These are phyloP conservation scores for Candida sp. DNA, from an alignment of 1,139 yeast species.

Conservation along the genomic window DNA sequence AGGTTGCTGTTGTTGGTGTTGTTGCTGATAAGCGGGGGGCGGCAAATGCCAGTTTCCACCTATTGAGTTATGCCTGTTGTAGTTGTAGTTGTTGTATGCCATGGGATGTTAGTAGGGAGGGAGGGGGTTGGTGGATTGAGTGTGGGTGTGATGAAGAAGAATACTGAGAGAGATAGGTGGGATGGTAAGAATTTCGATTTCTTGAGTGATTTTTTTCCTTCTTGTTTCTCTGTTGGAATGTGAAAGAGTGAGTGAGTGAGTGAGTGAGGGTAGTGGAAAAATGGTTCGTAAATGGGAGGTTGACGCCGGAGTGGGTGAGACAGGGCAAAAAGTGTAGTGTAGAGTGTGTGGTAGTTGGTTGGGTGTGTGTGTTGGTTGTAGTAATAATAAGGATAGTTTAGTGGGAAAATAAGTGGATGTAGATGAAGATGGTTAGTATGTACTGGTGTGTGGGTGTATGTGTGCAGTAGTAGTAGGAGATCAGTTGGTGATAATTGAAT, in stretches of 20 bases:
- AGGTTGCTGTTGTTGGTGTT: conserved; percentile 13
- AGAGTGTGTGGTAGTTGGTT: background rate
- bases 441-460: no score
- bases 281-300: background rate
- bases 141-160: no score
- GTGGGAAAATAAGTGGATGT: no score
- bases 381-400: background rate
- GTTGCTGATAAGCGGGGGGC: conserved; percentile 23
- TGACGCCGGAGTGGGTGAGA: background rate
- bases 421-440: no score
- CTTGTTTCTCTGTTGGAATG: background rate
- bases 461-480: no score
- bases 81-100: conserved; percentile 24
- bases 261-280: background rate
- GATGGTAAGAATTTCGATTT: background rate
- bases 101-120: background rate
- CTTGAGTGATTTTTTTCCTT: conserved; percentile 2
- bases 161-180: background rate
- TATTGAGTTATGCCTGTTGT: conserved; percentile 43
- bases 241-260: background rate
- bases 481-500: background rate
- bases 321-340: background rate
- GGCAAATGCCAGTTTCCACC: conserved; percentile 49
- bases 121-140: no score
- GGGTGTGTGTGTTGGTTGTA: no score